These are phyloP conservation scores for Citrullus colocynthis DNA, from an alignment of 306 rosid species.

Conservation along the genomic window DNA sequence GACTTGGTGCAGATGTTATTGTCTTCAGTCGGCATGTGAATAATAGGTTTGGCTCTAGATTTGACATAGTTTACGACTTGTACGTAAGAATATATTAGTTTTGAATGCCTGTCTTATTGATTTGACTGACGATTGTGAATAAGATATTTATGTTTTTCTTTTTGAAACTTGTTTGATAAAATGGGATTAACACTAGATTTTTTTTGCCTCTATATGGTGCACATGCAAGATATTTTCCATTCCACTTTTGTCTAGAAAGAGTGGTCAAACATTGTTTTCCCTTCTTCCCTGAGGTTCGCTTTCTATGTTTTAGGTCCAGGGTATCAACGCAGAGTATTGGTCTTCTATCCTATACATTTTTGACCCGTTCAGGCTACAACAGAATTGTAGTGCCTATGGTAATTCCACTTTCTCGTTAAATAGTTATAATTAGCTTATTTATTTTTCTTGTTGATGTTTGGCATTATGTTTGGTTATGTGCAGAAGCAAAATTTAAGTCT, in stretches of 20 bases:
- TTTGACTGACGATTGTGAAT: not conserved
- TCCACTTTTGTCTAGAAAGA: not conserved
- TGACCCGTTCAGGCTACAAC: conserved; percentile 50
- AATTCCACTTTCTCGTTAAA: conserved; percentile 23
- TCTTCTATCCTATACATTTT: conserved; percentile 82
- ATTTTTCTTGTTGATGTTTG: not conserved
- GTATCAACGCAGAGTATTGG: conserved; percentile 78
- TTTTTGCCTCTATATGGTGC: not conserved
- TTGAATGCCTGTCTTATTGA: not conserved
- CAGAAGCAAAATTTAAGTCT: not conserved
- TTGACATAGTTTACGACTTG: not conserved
- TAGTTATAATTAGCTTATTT: not conserved
- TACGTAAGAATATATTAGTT: not conserved
- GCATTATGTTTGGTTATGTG: not conserved
- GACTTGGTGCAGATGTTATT: conserved; percentile 93
- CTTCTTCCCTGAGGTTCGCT: conserved; percentile 13
- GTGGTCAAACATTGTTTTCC: not conserved
- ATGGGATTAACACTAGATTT: not conserved
- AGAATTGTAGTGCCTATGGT: conserved; percentile 96
- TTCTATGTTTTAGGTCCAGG: conserved; percentile 30
- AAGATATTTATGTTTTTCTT: not conserved
- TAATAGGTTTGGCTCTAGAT: conserved; percentile 37
- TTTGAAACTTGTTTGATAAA: not conserved
- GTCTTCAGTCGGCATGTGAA: conserved; percentile 60
- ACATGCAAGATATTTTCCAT: not conserved